Evolutionary conservation across 768 basidiomycete genomes (phyloP).

Genomic region (Xerocomellus amylosporus): DNA sequence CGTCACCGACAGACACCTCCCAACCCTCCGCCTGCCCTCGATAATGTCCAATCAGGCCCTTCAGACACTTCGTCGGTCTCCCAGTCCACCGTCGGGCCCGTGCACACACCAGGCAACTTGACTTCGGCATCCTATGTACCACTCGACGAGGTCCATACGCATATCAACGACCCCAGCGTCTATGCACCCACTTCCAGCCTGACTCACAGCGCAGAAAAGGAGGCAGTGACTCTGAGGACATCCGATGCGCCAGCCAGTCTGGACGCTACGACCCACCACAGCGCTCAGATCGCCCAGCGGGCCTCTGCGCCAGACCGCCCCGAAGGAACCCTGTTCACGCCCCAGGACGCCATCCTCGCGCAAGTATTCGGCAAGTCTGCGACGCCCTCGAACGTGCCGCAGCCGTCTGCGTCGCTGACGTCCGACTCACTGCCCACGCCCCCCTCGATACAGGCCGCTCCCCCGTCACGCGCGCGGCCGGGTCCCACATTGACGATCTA

Average conservation of each 20-base stretch:
- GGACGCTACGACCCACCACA: slow-evolving; percentile 3
- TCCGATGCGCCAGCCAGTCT: slow-evolving; percentile 7
- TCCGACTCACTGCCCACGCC: slow-evolving; percentile 15
- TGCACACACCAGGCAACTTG: slow-evolving; percentile 8
- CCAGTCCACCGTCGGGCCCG: slow-evolving; percentile 16
- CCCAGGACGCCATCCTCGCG: slow-evolving; percentile 63
- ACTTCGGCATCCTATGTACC: slow-evolving; percentile 20
- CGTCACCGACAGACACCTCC: slow-evolving; percentile 16
- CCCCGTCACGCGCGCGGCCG: neutral
- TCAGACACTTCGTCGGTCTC: slow-evolving; percentile 18
- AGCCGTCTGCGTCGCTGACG: slow-evolving; percentile 12
- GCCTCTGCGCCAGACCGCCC: neutral
- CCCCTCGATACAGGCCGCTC: slow-evolving; percentile 4
- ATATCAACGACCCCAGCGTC: slow-evolving; percentile 27
- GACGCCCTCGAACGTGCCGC: slow-evolving; percentile 5
- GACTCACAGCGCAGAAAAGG: slow-evolving; percentile 13
- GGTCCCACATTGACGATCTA: slow-evolving; percentile 23
- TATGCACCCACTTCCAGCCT: slow-evolving; percentile 20
- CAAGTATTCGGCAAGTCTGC: slow-evolving; percentile 31
- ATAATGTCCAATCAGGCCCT: slow-evolving; percentile 1
- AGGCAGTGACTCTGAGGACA: slow-evolving; percentile 7
- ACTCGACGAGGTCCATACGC: slow-evolving; percentile 22
- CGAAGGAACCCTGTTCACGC: slow-evolving; percentile 37
- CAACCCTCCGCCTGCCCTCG: neutral
- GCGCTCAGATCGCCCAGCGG: neutral